Base-by-base conservation (phyloP, 2,329 filamentous ascomycete genomes). In the Aphanocladium album region DNA sequence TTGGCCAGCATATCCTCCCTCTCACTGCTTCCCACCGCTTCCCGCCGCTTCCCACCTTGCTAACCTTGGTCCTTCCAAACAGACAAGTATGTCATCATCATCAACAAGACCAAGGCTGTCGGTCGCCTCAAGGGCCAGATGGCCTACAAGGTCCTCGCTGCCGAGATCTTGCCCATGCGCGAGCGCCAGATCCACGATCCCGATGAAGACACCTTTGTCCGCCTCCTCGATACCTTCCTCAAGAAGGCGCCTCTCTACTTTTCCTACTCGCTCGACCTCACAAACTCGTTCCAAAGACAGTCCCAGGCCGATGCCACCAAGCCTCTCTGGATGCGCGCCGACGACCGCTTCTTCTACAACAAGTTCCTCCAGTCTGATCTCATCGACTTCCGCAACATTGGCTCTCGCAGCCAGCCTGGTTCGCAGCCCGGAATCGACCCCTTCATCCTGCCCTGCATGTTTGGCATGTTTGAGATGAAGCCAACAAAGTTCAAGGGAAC, bases 271-370 rank as follows among this genome's bases (percentile, higher is more conserved):
- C 86, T 96, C 73, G 95, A 99, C 75, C 83, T 99, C 65, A 99
- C 95, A 67, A 99, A 96, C 80, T 93, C 86, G 72, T 96, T 98
- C 79, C 95, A 99, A 77, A 87, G 95, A 65, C 95, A 98, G 73
- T 87, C 93, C 3, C 86, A 93, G 66, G 80, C 86, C 65, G 86
- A 96, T 72, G 77, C 79, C 60, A 83, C 83, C 17, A 79, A 83
- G 60, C 93, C 95, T 14, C 77, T 98, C 61, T 99, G 95, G 95
- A 88, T 89, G 80, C 83, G 92, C 67, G 89, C 93, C 64, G 95
- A 99, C 74, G 93, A 98, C 72, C 91, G 95, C 65, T 99, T 99
- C 81, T 99, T 97, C 80, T 99, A 93, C 91, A 99, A 99, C 76
- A 88, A 89, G 65, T 96, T 96, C 74, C 83, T 98, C 53, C 91